Conservation (phyloP, 805 yeast species). For the Maudiozyma barnettii region DNA sequence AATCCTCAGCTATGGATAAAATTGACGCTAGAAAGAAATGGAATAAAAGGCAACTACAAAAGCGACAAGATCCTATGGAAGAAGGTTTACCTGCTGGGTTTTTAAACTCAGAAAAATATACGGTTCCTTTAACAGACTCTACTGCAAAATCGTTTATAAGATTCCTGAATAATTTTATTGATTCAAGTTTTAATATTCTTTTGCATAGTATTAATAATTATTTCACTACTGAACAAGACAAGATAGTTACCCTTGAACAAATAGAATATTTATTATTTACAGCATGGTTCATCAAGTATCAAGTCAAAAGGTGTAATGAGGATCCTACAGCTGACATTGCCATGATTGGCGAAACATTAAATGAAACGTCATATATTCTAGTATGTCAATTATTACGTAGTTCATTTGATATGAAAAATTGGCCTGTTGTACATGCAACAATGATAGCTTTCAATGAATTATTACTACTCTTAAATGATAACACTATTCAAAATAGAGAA, state of each 20-base stretch:
- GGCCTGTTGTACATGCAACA: constrained; percentile 59
- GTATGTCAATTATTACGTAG: constrained; percentile 34
- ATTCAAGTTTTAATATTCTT: constrained; percentile 66
- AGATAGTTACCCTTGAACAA: constrained; percentile 24
- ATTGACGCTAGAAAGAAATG: constrained; percentile 64
- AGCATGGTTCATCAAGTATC: constrained; percentile 71
- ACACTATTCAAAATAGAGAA: constrained; percentile 29
- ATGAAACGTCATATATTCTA: constrained; percentile 51
- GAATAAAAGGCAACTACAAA: constrained; percentile 34
- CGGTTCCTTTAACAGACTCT: constrained; percentile 26
- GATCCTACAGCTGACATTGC: constrained; percentile 25
- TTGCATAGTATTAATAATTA: constrained; percentile 43
- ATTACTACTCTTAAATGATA: constrained; percentile 35
- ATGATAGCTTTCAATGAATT: constrained; percentile 60
- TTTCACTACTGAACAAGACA: constrained; percentile 34
- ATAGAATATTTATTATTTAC: constrained; percentile 48
- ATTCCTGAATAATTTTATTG: constrained; percentile 53
- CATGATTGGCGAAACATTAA: constrained; percentile 46
- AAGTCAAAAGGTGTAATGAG: constrained; percentile 33
- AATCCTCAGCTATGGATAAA: constrained; percentile 46
- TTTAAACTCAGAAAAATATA: constrained; percentile 17
- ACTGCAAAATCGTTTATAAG: constrained; percentile 28
- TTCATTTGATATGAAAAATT: constrained; percentile 36
- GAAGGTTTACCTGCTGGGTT: constrained; percentile 26
- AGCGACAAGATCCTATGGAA: constrained; percentile 24